Evolutionary conservation across 257 asterid genomes (phyloP), one percentile per base, ranked within the genome.

Genomic region (Cinchona pubescens): DNA sequence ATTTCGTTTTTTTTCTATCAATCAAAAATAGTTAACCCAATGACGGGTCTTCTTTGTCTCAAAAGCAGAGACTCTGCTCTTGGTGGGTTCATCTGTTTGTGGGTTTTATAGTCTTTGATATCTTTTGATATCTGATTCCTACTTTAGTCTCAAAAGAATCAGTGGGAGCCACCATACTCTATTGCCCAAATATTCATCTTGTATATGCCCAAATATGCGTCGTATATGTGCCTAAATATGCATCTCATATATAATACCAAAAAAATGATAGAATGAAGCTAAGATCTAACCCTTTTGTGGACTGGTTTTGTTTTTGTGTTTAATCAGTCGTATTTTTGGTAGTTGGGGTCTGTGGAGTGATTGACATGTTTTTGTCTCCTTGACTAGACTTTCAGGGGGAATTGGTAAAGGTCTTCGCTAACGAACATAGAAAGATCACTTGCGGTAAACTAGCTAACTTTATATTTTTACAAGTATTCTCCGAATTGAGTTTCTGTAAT

Each of bases 391-490:
- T 77, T 55, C 93, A 94, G 98, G 99, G 99, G 84, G 95, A 88
- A 78, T 96, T 93, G 81, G 96, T 90, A 82, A 92, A 83, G 87
- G 96, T 89, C 82, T 95, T 92, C 40, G 93, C 99, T 51, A 95
- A 95, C 76, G 98, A 88, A 74, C 97, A 95, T 72, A 87, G 84
- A 83, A 92, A 91, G 88, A 92, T 95, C 72, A 85, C 87, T 66
- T 91, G 97, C 69, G 99, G 98, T 94, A 88, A 85, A 72, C 40
- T 55, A 37, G 34, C 34, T 3, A 67, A 70, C 66, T 66, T 74
- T 46, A 71, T 81, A 46, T 73, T 49, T 79, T 53, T 46, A 38
- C 71, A 55, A 78, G 27, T 21, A 23, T n/a, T 45, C 2, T 55
- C 29, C 8, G 30, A 23, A 55, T 55, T 55, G 1, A 9, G 19